A percentile compares a stretch with the other conserved stretches of the same genome.
Conservation (phyloP, 805 yeast genomes). For the Naumovozyma baii region DNA sequence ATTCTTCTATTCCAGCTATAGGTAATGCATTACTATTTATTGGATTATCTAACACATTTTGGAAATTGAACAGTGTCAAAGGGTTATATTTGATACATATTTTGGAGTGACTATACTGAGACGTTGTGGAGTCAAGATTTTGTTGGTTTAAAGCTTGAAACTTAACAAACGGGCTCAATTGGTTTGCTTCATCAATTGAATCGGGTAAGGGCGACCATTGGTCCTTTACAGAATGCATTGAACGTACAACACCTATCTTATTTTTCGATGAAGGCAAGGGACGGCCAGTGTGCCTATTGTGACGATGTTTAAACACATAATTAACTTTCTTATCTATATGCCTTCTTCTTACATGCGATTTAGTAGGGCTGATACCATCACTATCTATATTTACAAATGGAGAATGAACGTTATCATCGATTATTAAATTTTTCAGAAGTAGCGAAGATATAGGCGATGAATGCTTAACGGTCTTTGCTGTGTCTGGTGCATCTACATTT, state of each 20-base stretch:
- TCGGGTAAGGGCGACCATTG: too few relatives aligned
- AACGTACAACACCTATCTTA: too few relatives aligned
- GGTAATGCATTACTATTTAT: too few relatives aligned
- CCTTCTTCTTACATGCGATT: not conserved
- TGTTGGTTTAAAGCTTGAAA: too few relatives aligned
- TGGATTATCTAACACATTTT: constrained; percentile 8
- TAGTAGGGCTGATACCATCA: not conserved
- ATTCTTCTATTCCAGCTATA: too few relatives aligned
- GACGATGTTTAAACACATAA: not conserved
- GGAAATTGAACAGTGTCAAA: constrained; percentile 16
- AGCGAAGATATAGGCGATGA: not conserved
- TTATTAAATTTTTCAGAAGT: constrained; percentile 13
- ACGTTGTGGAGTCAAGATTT: too few relatives aligned
- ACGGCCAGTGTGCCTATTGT: too few relatives aligned
- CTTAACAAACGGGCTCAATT: constrained; percentile 20
- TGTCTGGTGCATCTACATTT: too few relatives aligned
- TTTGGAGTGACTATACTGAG: too few relatives aligned
- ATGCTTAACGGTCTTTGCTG: too few relatives aligned
- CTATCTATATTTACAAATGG: constrained; percentile 4
- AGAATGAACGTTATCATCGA: constrained; percentile 22
- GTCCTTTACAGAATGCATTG: too few relatives aligned
- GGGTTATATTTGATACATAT: constrained; percentile 21
- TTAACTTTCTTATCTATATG: constrained; percentile 2
- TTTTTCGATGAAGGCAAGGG: too few relatives aligned
- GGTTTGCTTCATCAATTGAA: constrained; percentile 12